Evolutionary conservation across 148 eudicot genomes (phyloP).

Genomic region (Rhododendron henanense): DNA sequence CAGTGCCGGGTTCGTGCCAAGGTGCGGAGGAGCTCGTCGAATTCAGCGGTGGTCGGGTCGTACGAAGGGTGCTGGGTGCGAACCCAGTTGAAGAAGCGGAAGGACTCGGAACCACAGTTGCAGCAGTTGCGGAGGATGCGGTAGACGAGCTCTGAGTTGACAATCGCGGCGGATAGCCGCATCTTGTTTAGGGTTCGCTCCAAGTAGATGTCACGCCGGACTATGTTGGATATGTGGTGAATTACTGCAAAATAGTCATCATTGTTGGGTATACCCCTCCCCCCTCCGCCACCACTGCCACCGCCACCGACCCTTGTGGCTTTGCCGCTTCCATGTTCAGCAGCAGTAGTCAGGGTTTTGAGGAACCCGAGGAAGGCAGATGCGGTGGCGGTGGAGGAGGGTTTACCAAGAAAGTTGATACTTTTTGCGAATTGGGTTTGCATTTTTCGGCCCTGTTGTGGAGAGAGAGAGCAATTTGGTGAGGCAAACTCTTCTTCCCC

Average conservation of each 20-base stretch:
- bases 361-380: neutral
- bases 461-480: neutral
- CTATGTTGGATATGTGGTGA: slow-evolving; percentile 90
- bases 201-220: slow-evolving; percentile 78
- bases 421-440: neutral
- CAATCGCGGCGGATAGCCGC: slow-evolving; percentile 26
- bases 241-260: slow-evolving; percentile 62
- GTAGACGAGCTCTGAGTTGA: slow-evolving; percentile 70
- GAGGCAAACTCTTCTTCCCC: neutral
- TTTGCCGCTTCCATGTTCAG: neutral
- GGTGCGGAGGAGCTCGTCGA: slow-evolving; percentile 68
- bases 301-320: neutral
- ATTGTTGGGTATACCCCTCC: neutral
- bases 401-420: neutral
- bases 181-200: slow-evolving; percentile 86
- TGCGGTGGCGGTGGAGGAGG: neutral
- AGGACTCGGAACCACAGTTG: slow-evolving; percentile 51
- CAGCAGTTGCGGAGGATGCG: slow-evolving; percentile 79
- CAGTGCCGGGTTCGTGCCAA: slow-evolving; percentile 64
- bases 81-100: slow-evolving; percentile 93
- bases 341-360: neutral
- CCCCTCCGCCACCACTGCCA: neutral
- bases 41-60: slow-evolving; percentile 70
- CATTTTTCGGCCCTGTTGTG: neutral
- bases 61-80: slow-evolving; percentile 56